Evolutionary conservation across 371 early-diverging fungal species (phyloP).

Genomic region (Rhizopus microsporus): DNA sequence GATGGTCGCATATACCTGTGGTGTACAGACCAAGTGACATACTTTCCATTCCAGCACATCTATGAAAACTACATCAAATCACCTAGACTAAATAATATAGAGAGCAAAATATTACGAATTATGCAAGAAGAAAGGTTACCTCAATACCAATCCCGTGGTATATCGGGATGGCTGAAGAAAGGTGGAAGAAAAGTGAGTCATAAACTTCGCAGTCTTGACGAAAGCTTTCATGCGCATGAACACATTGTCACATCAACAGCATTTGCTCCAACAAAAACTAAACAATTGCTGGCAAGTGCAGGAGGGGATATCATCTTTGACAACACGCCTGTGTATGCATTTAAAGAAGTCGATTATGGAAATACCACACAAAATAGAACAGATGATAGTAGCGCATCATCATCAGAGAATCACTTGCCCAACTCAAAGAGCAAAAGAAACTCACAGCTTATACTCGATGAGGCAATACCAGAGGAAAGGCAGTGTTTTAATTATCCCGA

Average conservation of each 20-base stretch:
- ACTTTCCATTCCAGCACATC: constrained; percentile 39
- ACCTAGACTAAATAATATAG: constrained; percentile 25
- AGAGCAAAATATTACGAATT: constrained; percentile 24
- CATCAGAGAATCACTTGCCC: background rate
- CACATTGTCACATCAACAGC: constrained; percentile 57
- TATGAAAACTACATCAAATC: constrained; percentile 32
- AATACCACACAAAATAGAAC: constrained; percentile 8
- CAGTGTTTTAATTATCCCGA: constrained; percentile 41
- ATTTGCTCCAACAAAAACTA: constrained; percentile 65
- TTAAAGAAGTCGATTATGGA: background rate
- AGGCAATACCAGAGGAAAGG: constrained; percentile 28
- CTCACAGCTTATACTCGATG: constrained; percentile 9
- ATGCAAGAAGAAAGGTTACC: constrained; percentile 6
- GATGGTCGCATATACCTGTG: constrained; percentile 77
- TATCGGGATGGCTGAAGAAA: constrained; percentile 29
- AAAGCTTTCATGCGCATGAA: constrained; percentile 52
- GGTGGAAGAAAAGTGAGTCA: constrained; percentile 33
- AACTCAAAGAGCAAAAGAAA: background rate
- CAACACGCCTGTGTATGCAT: constrained; percentile 30
- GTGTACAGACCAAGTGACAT: constrained; percentile 55
- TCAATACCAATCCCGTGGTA: constrained; percentile 1
- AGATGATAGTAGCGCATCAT: background rate
- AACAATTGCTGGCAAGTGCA: constrained; percentile 52
- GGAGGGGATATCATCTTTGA: constrained; percentile 52
- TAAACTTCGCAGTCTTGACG: constrained; percentile 32